Base-by-base conservation (phyloP, 805 yeast species). In the Saturnispora zaruensis region DNA sequence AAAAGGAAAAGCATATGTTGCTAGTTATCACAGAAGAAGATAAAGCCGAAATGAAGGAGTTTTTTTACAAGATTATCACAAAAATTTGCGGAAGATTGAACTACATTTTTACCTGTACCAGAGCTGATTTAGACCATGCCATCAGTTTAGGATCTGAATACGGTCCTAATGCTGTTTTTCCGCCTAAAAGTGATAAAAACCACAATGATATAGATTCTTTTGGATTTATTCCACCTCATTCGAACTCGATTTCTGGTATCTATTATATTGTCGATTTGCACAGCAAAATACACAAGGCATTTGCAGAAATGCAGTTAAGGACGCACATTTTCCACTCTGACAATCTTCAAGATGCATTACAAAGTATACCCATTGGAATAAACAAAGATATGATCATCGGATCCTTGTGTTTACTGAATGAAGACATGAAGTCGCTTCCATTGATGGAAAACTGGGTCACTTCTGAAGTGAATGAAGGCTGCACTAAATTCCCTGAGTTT, bases 181-280 rank as follows among this genome's bases (percentile, higher is more conserved):
- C 57, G 9, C 23, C 23, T 1, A 44, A 44, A 14, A 48, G 50
- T 16, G 34, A 33, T 8, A 55, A 57, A 28, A 51, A 55, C 16
- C 20, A 52, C 5, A 28, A 44, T 28, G 37, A 45, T 6, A 46
- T 52, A 7, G 54, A 54, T 1, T 57, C 65, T 33, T 77, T 69
- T 60, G 82, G 82, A 1, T 81, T 80, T 57, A 60, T 82, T 21
- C 90, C 91, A 3, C 82, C 83, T 1, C 70, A 71, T 48, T 71
- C 88, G 1, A 85, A 83, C 58, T 76, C 84, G 7, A 66, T 85
- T 23, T 73, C 86, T 43, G 71, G 84, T 2, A 62, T 80, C 33
- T 71, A 75, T 54, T 80, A 76, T 56, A 61, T 78, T 36, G 73
- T 80, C 0, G 64, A 65, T 25, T 66, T 82, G 14, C 68, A 76